These are phyloP conservation scores for Xylariaceae sp. DNA, from an alignment of 2,329 filamentous ascomycete genomes.

Conservation along the genomic window DNA sequence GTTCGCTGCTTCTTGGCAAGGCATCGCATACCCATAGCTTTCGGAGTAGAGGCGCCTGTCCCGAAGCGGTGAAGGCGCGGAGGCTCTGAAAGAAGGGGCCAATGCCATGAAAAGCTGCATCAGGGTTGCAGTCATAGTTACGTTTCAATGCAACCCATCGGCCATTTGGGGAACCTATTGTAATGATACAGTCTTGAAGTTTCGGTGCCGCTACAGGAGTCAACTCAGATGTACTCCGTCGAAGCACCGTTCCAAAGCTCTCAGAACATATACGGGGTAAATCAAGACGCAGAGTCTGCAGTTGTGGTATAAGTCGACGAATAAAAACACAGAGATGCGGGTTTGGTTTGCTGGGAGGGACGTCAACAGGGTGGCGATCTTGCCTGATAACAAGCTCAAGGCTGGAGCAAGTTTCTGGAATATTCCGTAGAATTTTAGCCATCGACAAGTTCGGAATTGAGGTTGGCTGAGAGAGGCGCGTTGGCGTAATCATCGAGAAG, in stretches of 20 bases:
- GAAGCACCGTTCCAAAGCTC: constrained; percentile 4
- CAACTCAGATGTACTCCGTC: neutral
- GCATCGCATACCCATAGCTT: constrained; percentile 15
- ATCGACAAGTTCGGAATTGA: neutral
- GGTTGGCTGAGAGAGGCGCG: too few relatives aligned
- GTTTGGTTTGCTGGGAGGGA: neutral
- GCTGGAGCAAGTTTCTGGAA: neutral
- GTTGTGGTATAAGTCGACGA: constrained; percentile 4
- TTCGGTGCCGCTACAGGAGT: neutral
- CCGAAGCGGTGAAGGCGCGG: neutral
- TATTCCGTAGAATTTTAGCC: neutral
- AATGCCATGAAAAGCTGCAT: too few relatives aligned
- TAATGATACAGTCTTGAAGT: constrained; percentile 11
- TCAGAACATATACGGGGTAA: constrained; percentile 3
- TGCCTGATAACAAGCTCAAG: too few relatives aligned
- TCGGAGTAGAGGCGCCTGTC: constrained; percentile 2
- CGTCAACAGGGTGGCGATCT: too few relatives aligned
- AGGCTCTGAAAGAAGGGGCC: neutral
- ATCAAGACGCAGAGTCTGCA: constrained; percentile 10
- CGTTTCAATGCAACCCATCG: neutral
- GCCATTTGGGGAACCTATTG: neutral
- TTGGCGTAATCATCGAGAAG: too few relatives aligned
- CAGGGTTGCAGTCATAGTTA: too few relatives aligned
- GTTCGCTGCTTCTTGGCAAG: neutral
- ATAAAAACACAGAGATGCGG: constrained; percentile 13